Base-by-base conservation (phyloP, 2,329 filamentous ascomycete genomes). In the Mollisiaceae sp. region DNA sequence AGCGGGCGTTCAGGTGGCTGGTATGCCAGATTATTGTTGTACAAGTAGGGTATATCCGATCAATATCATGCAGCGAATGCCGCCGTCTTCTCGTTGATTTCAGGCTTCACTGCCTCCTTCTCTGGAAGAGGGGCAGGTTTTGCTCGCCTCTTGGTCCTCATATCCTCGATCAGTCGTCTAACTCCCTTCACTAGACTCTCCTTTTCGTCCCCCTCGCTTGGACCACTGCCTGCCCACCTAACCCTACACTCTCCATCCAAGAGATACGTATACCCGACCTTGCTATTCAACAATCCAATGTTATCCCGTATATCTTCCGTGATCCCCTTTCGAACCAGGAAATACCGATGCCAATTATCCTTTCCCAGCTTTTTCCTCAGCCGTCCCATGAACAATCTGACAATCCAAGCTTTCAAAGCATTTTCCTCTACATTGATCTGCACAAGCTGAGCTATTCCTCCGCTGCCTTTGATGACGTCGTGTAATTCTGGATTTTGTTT, bases 391-490 rank as follows among this genome's bases (percentile, higher is more conserved):
- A 89, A 90, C 52, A 89, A 69, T 63, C 79, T 79, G 56, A 90
- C 79, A 27, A 91, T 73, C 82, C 81, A 82, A 3, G 85, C 83
- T 76, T 88, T 89, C 72, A 96, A 75, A 39, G 81, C 75, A 77
- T 97, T 96, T 73, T 94, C 89, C 79, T 98, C 94, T 64, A 94
- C 81, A 76, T 98, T 98, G 76, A 99, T 83, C 77, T 91, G 88
- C n/a, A 97, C 88, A 71, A 88, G 82, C 82, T 98, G 94, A 32
- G 88, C 89, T 9, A 81, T 70, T 5, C 82, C 85, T 9, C 78
- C 77, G 67, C 83, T 82, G 59, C 79, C 78, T 56, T 80, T 77
- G n/a, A 97, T 71, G 2, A 90, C 77, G 58, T 85, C 79, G 61
- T 88, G 84, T 57, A 97, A 79, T n/a, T 81, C 86, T 0, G 91